Percentiles rank a stretch among this genome's conserved stretches.
Conservation (phyloP, 2,329 filamentous ascomycete species). For the Paracamarosporium sp. region DNA sequence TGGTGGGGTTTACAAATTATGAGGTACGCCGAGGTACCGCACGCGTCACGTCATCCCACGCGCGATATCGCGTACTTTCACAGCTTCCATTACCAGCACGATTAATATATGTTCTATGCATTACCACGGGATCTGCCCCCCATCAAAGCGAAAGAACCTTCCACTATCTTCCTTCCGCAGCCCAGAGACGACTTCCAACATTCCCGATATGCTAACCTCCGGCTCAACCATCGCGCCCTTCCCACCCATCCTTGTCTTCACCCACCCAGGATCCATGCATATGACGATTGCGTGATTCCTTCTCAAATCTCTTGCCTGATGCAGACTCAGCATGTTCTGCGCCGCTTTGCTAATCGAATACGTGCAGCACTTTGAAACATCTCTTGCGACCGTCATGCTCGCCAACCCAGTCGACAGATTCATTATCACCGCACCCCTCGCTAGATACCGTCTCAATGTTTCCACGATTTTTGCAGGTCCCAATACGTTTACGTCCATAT, state of each 20-base stretch:
- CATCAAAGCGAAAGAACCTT: slow-evolving; percentile 47
- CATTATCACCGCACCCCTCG: slow-evolving; percentile 38
- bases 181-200: slow-evolving; percentile 44
- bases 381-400: slow-evolving; percentile 36
- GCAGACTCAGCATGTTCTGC: slow-evolving; percentile 53
- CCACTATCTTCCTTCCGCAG: slow-evolving; percentile 43
- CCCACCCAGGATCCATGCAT: slow-evolving; percentile 55
- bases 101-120: slow-evolving; percentile 22
- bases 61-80: slow-evolving; percentile 4
- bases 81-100: neutral
- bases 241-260: slow-evolving; percentile 54
- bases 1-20: neutral
- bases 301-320: slow-evolving; percentile 49
- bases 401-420: slow-evolving; percentile 46
- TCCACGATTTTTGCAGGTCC: slow-evolving; percentile 56
- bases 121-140: slow-evolving; percentile 44
- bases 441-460: slow-evolving; percentile 41
- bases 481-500: slow-evolving; percentile 56
- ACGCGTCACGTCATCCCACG: slow-evolving; percentile 29
- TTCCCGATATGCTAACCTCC: slow-evolving; percentile 46
- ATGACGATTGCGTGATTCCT: slow-evolving; percentile 45
- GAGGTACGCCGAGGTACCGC: slow-evolving; percentile 17
- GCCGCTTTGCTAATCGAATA: slow-evolving; percentile 54
- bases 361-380: slow-evolving; percentile 44
- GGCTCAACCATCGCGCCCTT: slow-evolving; percentile 49